Percentiles rank a stretch among this genome's conserved stretches.
phyloP scores from a whole-genome alignment of 2,329 filamentous ascomycete species.

The Aspergillus spinulosporus region DNA sequence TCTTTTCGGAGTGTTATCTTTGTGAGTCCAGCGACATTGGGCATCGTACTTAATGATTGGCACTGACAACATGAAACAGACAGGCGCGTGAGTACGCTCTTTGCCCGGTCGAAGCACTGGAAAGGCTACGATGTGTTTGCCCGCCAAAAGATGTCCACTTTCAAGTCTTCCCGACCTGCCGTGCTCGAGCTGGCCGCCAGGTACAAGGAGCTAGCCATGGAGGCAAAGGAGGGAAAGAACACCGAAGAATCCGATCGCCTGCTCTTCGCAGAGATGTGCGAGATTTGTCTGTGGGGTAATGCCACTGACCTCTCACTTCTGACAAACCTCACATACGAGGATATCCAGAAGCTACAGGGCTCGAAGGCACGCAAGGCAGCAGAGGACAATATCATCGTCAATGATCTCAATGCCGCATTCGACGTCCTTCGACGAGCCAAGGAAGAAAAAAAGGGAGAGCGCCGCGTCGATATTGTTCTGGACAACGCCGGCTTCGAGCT shows the following conservation, averaged over 20 bases:
- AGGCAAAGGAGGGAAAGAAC: constrained; percentile 61
- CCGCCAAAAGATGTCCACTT: constrained; percentile 86
- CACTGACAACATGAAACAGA: constrained; percentile 35
- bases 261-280: constrained; percentile 88
- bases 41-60: background rate
- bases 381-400: constrained; percentile 88
- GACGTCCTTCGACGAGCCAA: constrained; percentile 65
- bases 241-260: constrained; percentile 69
- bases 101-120: constrained; percentile 78
- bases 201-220: constrained; percentile 71
- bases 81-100: constrained; percentile 77
- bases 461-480: constrained; percentile 88
- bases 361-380: constrained; percentile 79
- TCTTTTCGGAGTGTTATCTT: constrained; percentile 91
- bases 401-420: constrained; percentile 77
- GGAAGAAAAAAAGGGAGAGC: constrained; percentile 61
- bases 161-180: constrained; percentile 85
- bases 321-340: constrained; percentile 87
- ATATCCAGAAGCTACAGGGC: constrained; percentile 95
- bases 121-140: constrained; percentile 86
- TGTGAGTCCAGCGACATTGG: constrained; percentile 44
- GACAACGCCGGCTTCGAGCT: constrained; percentile 98
- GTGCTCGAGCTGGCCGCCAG: constrained; percentile 78
- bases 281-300: constrained; percentile 97
- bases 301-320: constrained; percentile 91